Percentiles rank a stretch among this genome's conserved stretches.
phyloP scores from a whole-genome alignment of 805 yeast species.

The Clavispora fructus region DNA sequence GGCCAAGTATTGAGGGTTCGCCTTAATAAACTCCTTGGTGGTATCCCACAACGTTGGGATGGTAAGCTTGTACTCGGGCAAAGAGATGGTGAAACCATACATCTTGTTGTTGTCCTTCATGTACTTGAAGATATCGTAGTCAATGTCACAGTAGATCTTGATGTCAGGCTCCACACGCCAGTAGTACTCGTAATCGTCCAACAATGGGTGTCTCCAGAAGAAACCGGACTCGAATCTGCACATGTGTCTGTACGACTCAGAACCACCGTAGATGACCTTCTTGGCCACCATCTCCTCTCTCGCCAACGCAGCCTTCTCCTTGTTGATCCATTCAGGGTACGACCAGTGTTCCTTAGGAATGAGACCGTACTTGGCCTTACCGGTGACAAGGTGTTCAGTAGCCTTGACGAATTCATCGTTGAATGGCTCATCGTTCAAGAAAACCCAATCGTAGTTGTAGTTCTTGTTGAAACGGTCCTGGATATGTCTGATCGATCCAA shows the following conservation, averaged over 20 bases:
- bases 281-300: slow-evolving; percentile 53
- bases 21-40: slow-evolving; percentile 60
- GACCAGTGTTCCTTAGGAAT: slow-evolving; percentile 88
- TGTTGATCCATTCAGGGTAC: slow-evolving; percentile 79
- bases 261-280: slow-evolving; percentile 67
- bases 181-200: slow-evolving; percentile 79
- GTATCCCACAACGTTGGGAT: slow-evolving; percentile 81
- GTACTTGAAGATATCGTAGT: slow-evolving; percentile 80
- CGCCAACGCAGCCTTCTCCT: slow-evolving; percentile 58
- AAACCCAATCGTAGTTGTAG: slow-evolving; percentile 91
- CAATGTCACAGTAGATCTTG: slow-evolving; percentile 74
- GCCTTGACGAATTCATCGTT: slow-evolving; percentile 71
- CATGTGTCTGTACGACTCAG: slow-evolving; percentile 83
- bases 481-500: slow-evolving; percentile 64
- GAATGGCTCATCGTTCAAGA: slow-evolving; percentile 83
- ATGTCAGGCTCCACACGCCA: slow-evolving; percentile 94
- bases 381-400: slow-evolving; percentile 67
- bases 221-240: slow-evolving; percentile 89
- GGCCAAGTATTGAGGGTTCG: slow-evolving; percentile 56
- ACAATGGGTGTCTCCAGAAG: slow-evolving; percentile 71
- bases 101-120: slow-evolving; percentile 72
- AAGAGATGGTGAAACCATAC: slow-evolving; percentile 82
- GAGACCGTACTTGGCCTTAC: slow-evolving; percentile 69
- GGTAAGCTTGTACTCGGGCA: slow-evolving; percentile 79
- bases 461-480: slow-evolving; percentile 86